These are phyloP conservation scores for Ceratocystis colombiana DNA, from an alignment of 2,329 filamentous ascomycete species.

Conservation along the genomic window DNA sequence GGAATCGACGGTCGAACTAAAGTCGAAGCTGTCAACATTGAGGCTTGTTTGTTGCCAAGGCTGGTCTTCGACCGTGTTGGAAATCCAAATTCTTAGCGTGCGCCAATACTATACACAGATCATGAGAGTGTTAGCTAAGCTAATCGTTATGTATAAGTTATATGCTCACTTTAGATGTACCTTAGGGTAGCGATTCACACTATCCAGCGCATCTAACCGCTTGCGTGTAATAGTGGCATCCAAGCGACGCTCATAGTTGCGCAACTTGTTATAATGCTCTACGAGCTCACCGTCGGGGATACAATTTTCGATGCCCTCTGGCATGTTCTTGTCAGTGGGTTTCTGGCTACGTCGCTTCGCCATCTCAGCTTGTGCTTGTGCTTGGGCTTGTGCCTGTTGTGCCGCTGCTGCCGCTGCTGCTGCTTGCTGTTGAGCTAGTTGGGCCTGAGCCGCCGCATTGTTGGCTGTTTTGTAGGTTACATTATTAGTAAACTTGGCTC, in stretches of 20 bases:
- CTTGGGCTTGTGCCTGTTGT: constrained; percentile 43
- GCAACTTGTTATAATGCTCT: constrained; percentile 69
- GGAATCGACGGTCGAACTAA: constrained; percentile 64
- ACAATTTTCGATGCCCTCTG: constrained; percentile 75
- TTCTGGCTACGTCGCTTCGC: constrained; percentile 75
- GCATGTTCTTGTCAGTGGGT: constrained; percentile 89
- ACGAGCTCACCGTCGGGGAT: constrained; percentile 68
- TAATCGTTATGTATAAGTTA: neutral
- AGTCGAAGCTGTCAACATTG: constrained; percentile 69
- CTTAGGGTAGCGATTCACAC: constrained; percentile 63
- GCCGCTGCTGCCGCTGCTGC: constrained; percentile 42
- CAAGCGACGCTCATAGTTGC: constrained; percentile 76
- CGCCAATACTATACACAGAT: constrained; percentile 22
- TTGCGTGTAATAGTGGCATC: constrained; percentile 94
- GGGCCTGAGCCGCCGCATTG: constrained; percentile 42
- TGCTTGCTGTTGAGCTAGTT: constrained; percentile 38
- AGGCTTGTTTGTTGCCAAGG: constrained; percentile 64
- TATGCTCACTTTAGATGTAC: constrained; percentile 32
- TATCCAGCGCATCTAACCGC: constrained; percentile 79
- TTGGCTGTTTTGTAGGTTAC: constrained; percentile 2
- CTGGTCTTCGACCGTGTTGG: constrained; percentile 88
- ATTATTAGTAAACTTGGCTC: neutral
- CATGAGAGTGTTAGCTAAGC: too few relatives aligned
- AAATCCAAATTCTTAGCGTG: constrained; percentile 86
- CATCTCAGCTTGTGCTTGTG: constrained; percentile 47